These are phyloP conservation scores for Lolium rigidum DNA, from an alignment of 176 grass and related monocot species.

Conservation along the genomic window DNA sequence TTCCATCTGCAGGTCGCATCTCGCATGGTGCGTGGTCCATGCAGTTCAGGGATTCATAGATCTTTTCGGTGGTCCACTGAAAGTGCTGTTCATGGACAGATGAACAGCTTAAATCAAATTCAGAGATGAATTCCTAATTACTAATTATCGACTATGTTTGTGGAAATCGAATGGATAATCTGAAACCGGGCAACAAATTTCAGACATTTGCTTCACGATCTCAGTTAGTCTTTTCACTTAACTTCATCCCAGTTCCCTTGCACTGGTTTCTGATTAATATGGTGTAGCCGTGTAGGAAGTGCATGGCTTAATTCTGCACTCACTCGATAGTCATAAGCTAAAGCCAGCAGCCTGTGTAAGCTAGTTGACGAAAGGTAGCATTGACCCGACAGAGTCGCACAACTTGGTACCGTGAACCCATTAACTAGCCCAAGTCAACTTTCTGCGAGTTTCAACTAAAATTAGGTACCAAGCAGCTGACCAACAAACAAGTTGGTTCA, in stretches of 20 bases:
- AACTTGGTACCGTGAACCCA: constrained; percentile 14
- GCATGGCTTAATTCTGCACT: too few relatives aligned
- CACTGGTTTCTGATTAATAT: background rate
- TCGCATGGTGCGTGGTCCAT: background rate
- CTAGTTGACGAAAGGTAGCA: constrained; percentile 6
- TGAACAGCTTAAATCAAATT: background rate
- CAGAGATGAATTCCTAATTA: background rate
- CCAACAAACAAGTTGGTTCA: background rate
- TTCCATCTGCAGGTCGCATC: background rate
- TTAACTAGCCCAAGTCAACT: constrained; percentile 24
- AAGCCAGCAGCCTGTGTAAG: background rate
- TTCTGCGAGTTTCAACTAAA: background rate
- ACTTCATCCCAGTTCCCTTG: background rate
- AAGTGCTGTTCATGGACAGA: background rate
- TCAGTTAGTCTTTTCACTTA: too few relatives aligned
- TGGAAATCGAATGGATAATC: background rate
- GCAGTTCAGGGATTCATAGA: background rate
- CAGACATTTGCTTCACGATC: too few relatives aligned
- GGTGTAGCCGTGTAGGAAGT: background rate
- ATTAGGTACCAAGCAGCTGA: constrained; percentile 9
- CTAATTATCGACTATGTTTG: background rate
- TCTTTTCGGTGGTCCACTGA: too few relatives aligned
- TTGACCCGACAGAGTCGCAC: background rate
- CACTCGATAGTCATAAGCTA: background rate
- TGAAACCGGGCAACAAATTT: too few relatives aligned